A percentile compares a stretch with the other conserved stretches of the same genome.
Evolutionary conservation across 2,329 filamentous ascomycete genomes (phyloP).

Genomic region (Elsinoe fawcettii): DNA sequence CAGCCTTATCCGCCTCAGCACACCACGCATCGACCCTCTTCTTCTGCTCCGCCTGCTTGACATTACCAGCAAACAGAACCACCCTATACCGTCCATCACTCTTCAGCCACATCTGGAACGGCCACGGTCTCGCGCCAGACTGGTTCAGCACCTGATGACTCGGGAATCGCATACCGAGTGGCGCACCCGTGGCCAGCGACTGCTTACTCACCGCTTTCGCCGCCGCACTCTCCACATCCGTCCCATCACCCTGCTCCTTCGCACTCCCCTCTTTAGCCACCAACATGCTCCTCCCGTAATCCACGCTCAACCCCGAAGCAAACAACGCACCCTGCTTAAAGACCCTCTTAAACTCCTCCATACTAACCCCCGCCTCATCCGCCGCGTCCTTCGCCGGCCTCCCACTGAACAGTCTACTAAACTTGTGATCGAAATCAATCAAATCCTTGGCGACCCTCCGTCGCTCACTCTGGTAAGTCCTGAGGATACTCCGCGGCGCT

Average conservation of each 20-base stretch:
- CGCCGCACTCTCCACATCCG: constrained; percentile 31
- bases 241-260: constrained; percentile 41
- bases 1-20: constrained; percentile 29
- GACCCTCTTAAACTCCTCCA: constrained; percentile 55
- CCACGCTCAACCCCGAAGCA: constrained; percentile 47
- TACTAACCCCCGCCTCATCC: constrained; percentile 53
- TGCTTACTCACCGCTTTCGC: constrained; percentile 31
- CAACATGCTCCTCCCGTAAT: constrained; percentile 51
- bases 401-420: constrained; percentile 45
- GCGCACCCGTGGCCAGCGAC: constrained; percentile 39
- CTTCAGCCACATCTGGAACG: constrained; percentile 50
- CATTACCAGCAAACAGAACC: constrained; percentile 55
- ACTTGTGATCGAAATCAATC: constrained; percentile 48
- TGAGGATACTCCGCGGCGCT: constrained; percentile 25
- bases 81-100: constrained; percentile 53
- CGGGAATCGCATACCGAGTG: constrained; percentile 51
- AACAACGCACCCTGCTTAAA: constrained; percentile 56
- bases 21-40: constrained; percentile 43
- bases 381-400: constrained; percentile 52
- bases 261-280: constrained; percentile 46
- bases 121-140: constrained; percentile 47
- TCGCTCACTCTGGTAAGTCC: constrained; percentile 25
- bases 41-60: constrained; percentile 40
- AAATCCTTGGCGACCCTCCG: constrained; percentile 38
- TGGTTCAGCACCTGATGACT: constrained; percentile 55